Base-by-base conservation (phyloP, 805 yeast genomes). In the Teunomyces pallodes region DNA sequence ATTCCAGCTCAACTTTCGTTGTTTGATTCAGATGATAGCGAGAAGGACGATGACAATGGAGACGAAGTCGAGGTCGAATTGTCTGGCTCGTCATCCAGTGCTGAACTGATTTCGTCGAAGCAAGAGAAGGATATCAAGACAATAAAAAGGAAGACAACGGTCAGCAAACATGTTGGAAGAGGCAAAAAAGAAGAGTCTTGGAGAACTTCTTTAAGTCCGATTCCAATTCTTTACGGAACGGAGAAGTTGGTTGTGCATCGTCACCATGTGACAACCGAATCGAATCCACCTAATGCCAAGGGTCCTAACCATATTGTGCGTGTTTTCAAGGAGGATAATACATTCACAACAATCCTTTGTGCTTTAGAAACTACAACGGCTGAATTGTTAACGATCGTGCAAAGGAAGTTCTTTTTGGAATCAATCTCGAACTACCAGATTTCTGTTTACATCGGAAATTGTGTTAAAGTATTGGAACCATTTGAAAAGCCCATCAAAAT, bases 291-390 rank as follows among this genome's bases (percentile, higher is more conserved):
- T 14, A 42, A 29, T 14, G 36, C 29, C 30, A 64, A 59, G 46
- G 70, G 67, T 9, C 69, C 71, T 17, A 72, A 69, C 42, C 79
- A 71, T 54, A 79, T 75, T 51, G 72, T 92, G 17, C 82, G 96
- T 51, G 84, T 92, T 1, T 90, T 87, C 69, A 82, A 86, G 49
- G 87, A 83, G 45, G 96, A 88, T 49, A 91, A 90, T 56, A 86
- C 90, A 9, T 88, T 90, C 54, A 86, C 94, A 12, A 88, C 96
- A 1, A 70, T 92, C 16, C 82, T 90, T 12, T 85, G 96, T 60
- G 81, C 92, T 0, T 75, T 87, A 30, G 87, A 86, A 49, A 86
- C 90, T 1, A 81, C 92, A 0, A 87, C 90, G 0, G 77, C 82
- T 6, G 96, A 90, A 42, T 69, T 94, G 45, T 71, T 92, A 35